Base-by-base conservation (phyloP, 768 basidiomycete species). In the Mycena latifolia region DNA sequence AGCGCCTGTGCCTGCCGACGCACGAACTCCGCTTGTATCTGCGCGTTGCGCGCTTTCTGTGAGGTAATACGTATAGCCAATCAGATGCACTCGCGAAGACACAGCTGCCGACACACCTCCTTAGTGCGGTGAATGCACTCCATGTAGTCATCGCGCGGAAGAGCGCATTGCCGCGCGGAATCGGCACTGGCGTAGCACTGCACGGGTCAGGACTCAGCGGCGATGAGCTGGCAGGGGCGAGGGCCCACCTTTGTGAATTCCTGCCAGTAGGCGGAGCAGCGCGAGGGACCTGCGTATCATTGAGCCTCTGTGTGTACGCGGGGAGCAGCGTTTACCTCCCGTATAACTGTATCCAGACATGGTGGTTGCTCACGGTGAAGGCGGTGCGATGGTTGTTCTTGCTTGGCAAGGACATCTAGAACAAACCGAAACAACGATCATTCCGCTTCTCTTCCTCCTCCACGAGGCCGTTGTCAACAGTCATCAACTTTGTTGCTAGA, bases 261-360 rank as follows among this genome's bases (percentile, higher is more conserved):
- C 29, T 61, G 65, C 69, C 69, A 70, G 65, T 59, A 70, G 8
- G 69, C 51, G 20, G 55, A 63, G 45, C 69, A 70, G 61, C 69
- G 65, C 11, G 65, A 66, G 48, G 69, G 64, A 3, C 69, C 62
- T 55, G 39, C 22, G 5, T 9, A 22, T 4, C 11, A 31, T 28
- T 35, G 33, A 35, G 33, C 33, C 33, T 35, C 14, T 35, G 33
- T 33, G 15, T 5, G 5, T 12, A 7, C 11, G 10, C 37, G 15
- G 37, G 37, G 37, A 18, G 17, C 7, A 39, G n/a, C 12, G 27
- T 28, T 11, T 24, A 55, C 54, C 66, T 9, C 66, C 66, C 12
- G 66, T 58, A 46, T 67, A 67, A 29, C 66, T 55, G 66, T 58
- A 67, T 24, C 66, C 66, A 25, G 66, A 67, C 65, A 35, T 35